These are phyloP conservation scores for Pythium brachiatum DNA, from an alignment of 352 stramenopile species.

Conservation along the genomic window DNA sequence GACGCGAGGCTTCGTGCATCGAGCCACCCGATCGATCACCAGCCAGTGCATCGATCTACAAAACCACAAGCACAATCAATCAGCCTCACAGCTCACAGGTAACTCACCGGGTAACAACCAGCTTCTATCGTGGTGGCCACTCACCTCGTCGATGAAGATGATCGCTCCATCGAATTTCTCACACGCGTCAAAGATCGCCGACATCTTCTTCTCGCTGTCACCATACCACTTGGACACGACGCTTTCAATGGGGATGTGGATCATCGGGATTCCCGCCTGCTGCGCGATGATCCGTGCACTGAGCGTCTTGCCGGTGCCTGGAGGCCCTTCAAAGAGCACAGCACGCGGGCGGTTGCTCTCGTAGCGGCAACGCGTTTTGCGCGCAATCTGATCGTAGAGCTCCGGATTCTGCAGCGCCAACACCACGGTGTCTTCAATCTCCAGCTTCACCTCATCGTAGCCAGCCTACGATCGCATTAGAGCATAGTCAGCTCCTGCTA, in stretches of 20 bases:
- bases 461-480: constrained; percentile 51
- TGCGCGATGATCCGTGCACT: constrained; percentile 93
- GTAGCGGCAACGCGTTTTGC: constrained; percentile 86
- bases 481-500: background rate
- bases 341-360: constrained; percentile 89
- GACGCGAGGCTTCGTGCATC: constrained; percentile 92
- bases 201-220: constrained; percentile 94
- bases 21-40: constrained; percentile 81
- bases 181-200: constrained; percentile 92
- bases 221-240: constrained; percentile 95
- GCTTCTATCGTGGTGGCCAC: background rate
- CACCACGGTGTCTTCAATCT: constrained; percentile 92
- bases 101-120: background rate
- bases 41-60: constrained; percentile 87
- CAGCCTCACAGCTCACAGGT: background rate
- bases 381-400: constrained; percentile 88
- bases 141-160: constrained; percentile 94
- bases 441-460: constrained; percentile 88
- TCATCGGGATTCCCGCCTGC: constrained; percentile 90
- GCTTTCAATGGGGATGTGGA: constrained; percentile 93
- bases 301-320: constrained; percentile 93
- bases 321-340: constrained; percentile 92
- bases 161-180: constrained; percentile 91
- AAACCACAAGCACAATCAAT: background rate
- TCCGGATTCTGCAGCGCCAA: constrained; percentile 91